phyloP scores from a whole-genome alignment of 2,329 filamentous ascomycete species.

The Xylariaceae sp. region DNA sequence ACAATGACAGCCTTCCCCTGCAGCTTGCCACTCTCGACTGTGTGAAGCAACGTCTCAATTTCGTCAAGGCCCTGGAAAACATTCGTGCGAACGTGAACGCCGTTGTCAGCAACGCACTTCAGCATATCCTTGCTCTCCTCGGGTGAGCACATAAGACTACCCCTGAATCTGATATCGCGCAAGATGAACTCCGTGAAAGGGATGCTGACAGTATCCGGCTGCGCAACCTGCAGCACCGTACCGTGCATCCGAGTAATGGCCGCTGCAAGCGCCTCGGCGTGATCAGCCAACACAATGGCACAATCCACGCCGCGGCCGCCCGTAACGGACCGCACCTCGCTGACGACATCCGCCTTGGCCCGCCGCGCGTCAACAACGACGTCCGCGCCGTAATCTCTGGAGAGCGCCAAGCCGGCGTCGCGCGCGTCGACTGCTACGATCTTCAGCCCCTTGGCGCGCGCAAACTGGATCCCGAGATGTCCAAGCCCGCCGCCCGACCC shows the following conservation, averaged over 20 bases:
- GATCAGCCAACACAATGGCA: slow-evolving; percentile 47
- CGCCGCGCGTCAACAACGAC: slow-evolving; percentile 49
- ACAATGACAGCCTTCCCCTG: slow-evolving; percentile 52
- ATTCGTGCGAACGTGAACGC: slow-evolving; percentile 48
- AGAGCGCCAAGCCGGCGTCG: slow-evolving; percentile 45
- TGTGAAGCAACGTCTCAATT: slow-evolving; percentile 46
- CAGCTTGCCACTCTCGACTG: slow-evolving; percentile 50
- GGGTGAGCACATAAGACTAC: slow-evolving; percentile 40
- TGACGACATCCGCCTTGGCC: slow-evolving; percentile 45
- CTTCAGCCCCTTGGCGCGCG: slow-evolving; percentile 44
- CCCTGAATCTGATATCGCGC: slow-evolving; percentile 27
- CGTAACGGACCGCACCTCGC: slow-evolving; percentile 45
- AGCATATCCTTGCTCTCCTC: slow-evolving; percentile 46
- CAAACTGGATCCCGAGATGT: slow-evolving; percentile 49
- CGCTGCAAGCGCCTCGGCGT: slow-evolving; percentile 46
- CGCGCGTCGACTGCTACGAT: slow-evolving; percentile 53
- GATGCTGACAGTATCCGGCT: slow-evolving; percentile 58
- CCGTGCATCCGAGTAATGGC: slow-evolving; percentile 58
- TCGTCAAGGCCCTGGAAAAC: slow-evolving; percentile 49
- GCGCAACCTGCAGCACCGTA: slow-evolving; percentile 53
- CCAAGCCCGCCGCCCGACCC: slow-evolving; percentile 50
- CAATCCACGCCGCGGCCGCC: slow-evolving; percentile 47
- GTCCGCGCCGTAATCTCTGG: slow-evolving; percentile 46
- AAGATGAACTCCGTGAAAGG: slow-evolving; percentile 50
- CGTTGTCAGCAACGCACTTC: slow-evolving; percentile 41